Evolutionary conservation across 164 flowering plant genomes (phyloP).

Genomic region (Tetrastigma voinierianum): DNA sequence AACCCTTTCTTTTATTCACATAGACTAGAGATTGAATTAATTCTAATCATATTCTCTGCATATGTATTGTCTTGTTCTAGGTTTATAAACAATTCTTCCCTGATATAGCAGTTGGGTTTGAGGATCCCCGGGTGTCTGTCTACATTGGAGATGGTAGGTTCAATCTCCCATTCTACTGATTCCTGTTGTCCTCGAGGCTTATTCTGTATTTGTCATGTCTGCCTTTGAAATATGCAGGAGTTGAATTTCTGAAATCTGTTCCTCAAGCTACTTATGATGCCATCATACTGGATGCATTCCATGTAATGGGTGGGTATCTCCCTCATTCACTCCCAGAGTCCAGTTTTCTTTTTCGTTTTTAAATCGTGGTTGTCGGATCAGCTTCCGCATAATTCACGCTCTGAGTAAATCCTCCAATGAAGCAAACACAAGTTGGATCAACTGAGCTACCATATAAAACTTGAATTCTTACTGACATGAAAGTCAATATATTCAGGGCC

Average conservation of each 20-base stretch:
- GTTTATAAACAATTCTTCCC: conserved; percentile 75
- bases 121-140: conserved; percentile 49
- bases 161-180: neutral
- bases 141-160: conserved; percentile 34
- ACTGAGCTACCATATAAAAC: no score
- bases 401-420: no score
- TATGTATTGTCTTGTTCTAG: conserved; percentile 33
- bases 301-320: conserved; percentile 15
- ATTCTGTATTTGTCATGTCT: neutral
- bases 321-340: neutral
- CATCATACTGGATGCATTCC: conserved; percentile 38
- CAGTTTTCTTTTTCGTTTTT: no score
- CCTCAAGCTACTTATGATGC: conserved; percentile 38
- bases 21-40: no score
- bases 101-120: conserved; percentile 71
- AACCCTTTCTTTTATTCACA: neutral
- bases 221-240: conserved; percentile 30
- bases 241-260: conserved; percentile 25
- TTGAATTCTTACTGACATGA: no score
- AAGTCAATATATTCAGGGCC: conserved; percentile 33
- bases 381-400: no score
- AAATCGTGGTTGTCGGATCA: no score
- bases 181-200: no score
- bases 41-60: no score
- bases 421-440: no score